Conservation (phyloP, 345 rosid species). For the Pistacia integerrima region DNA sequence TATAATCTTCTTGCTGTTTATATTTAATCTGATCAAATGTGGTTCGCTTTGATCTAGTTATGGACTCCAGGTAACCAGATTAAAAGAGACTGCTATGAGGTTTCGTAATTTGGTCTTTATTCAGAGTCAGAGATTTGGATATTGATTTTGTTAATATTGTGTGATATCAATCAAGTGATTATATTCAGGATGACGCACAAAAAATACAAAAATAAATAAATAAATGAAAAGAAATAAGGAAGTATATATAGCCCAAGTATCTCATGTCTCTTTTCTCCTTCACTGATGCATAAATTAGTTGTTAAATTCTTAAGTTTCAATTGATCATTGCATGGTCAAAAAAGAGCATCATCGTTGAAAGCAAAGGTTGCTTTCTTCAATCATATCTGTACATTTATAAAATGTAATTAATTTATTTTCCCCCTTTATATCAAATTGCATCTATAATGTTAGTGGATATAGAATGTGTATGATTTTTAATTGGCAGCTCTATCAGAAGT, state of each 20-base stretch:
- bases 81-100: background rate
- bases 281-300: background rate
- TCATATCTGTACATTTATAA: too few species aligned
- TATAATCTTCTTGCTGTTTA: background rate
- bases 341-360: background rate
- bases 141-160: background rate
- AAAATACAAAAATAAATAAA: background rate
- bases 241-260: background rate
- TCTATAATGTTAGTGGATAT: background rate
- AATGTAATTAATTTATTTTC: background rate
- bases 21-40: background rate
- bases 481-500: background rate
- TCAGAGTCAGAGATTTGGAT: background rate
- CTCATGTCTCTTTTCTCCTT: background rate
- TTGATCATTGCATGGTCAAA: conserved; percentile 1
- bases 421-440: background rate
- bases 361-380: background rate
- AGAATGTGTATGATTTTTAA: background rate
- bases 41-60: background rate
- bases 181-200: background rate
- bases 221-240: background rate
- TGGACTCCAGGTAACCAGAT: background rate
- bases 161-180: background rate
- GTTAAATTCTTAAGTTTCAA: background rate
- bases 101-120: background rate